These are phyloP conservation scores for Metroxylon sagu DNA, from an alignment of 176 grass and related monocot genomes.

Conservation along the genomic window DNA sequence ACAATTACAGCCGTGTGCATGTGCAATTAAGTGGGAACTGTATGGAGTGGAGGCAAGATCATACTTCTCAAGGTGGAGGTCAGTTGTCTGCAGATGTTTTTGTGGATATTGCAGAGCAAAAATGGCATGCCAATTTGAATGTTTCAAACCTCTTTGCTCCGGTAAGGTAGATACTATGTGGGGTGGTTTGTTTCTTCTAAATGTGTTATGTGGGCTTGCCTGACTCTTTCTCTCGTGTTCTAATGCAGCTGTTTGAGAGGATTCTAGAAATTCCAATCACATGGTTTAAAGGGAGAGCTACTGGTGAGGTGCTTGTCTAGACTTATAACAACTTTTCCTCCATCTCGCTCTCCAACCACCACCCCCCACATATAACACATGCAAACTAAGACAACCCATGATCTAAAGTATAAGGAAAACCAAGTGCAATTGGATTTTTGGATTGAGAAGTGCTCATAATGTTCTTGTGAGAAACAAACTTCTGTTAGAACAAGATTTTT, in stretches of 20 bases:
- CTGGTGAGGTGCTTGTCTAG: constrained; percentile 90
- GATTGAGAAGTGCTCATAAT: too few relatives aligned
- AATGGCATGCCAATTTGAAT: constrained; percentile 95
- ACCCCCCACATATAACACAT: too few relatives aligned
- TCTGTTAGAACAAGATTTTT: too few relatives aligned
- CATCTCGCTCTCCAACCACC: neutral
- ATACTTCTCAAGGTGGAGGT: constrained; percentile 84
- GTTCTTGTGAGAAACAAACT: too few relatives aligned
- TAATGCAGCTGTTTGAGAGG: constrained; percentile 75
- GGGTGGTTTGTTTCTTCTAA: too few relatives aligned
- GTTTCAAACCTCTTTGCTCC: constrained; percentile 74
- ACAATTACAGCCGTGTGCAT: constrained; percentile 65
- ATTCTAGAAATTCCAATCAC: constrained; percentile 78
- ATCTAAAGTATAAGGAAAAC: too few relatives aligned
- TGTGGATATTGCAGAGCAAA: constrained; percentile 84
- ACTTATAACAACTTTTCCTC: constrained; percentile 24
- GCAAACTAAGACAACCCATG: too few relatives aligned
- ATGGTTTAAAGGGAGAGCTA: constrained; percentile 87
- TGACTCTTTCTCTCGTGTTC: neutral
- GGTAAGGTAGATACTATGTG: constrained; percentile 34
- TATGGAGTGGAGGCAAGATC: constrained; percentile 92
- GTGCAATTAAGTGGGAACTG: constrained; percentile 70
- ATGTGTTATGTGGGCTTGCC: too few relatives aligned
- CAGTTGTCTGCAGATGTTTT: constrained; percentile 86
- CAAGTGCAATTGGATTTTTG: too few relatives aligned